These are phyloP conservation scores for Trifolium fragiferum DNA, from an alignment of 306 rosid species.

Conservation along the genomic window DNA sequence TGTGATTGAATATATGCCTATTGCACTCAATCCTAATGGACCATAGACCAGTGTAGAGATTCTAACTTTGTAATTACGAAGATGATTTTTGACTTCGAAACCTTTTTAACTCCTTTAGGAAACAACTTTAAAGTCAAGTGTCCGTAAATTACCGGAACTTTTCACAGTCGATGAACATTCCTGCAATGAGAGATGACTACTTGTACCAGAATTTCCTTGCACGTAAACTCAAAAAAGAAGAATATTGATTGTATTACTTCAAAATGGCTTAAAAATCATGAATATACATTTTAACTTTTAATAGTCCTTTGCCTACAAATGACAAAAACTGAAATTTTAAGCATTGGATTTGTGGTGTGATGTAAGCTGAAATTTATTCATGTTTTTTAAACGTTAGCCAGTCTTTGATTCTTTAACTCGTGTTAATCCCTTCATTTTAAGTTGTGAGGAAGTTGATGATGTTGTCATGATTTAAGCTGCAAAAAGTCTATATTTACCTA, in stretches of 20 bases:
- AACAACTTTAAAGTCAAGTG: background rate
- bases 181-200: background rate
- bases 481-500: conserved; percentile 22
- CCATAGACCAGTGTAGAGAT: background rate
- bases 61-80: background rate
- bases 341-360: background rate
- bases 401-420: conserved; percentile 4
- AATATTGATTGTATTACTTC: background rate
- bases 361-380: conserved; percentile 15
- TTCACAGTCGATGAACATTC: conserved; percentile 3
- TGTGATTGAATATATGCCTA: conserved; percentile 1
- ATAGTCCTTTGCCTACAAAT: conserved; percentile 3
- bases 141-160: background rate
- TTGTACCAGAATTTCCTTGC: background rate
- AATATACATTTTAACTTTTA: background rate
- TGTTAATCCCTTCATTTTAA: conserved; percentile 10
- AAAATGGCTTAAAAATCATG: conserved; percentile 10
- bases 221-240: background rate
- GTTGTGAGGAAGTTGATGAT: conserved; percentile 31
- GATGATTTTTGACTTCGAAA: background rate
- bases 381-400: background rate
- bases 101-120: background rate
- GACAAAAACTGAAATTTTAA: conserved; percentile 12
- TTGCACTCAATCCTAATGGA: conserved; percentile 16
- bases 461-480: conserved; percentile 31